Conservation (phyloP, 1,284 basidiomycete genomes). For the Taiwanofungus camphoratus region DNA sequence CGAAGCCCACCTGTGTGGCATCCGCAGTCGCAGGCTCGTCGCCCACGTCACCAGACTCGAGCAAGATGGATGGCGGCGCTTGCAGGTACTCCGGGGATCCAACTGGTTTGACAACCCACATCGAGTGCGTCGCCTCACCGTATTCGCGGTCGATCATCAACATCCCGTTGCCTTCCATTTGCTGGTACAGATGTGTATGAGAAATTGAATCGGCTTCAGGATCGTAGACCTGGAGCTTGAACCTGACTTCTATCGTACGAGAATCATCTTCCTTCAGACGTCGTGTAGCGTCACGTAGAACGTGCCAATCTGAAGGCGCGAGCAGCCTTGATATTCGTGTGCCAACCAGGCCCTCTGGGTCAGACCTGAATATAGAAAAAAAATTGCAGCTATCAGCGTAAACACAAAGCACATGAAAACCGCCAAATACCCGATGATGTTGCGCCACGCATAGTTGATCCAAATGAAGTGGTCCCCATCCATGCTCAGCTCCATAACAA, state of each 20-base stretch:
- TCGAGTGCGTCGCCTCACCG: conserved; percentile 87
- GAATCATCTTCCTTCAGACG: conserved; percentile 88
- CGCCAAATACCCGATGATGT: conserved; percentile 94
- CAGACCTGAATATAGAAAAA: conserved; percentile 50
- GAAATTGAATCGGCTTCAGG: conserved; percentile 46
- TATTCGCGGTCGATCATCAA: conserved; percentile 91
- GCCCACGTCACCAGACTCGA: conserved; percentile 51
- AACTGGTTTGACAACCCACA: conserved; percentile 98
- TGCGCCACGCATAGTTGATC: conserved; percentile 92
- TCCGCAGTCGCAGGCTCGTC: conserved; percentile 35
- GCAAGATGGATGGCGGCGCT: conserved; percentile 48
- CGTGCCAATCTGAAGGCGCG: conserved; percentile 76
- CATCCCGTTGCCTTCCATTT: conserved; percentile 99
- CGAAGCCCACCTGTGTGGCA: conserved; percentile 28
- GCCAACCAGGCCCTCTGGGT: conserved; percentile 78
- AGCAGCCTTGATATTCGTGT: conserved; percentile 81
- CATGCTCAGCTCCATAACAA: conserved; percentile 91
- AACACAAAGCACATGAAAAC: conserved; percentile 32
- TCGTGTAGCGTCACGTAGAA: conserved; percentile 86
- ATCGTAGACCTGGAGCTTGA: conserved; percentile 70
- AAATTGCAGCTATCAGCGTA: conserved; percentile 3
- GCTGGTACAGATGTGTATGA: conserved; percentile 61
- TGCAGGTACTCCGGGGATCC: conserved; percentile 61
- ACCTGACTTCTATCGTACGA: conserved; percentile 90
- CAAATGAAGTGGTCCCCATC: conserved; percentile 91